Base-by-base conservation (phyloP, 495 filamentous ascomycete species). In the Daldinia loculata region DNA sequence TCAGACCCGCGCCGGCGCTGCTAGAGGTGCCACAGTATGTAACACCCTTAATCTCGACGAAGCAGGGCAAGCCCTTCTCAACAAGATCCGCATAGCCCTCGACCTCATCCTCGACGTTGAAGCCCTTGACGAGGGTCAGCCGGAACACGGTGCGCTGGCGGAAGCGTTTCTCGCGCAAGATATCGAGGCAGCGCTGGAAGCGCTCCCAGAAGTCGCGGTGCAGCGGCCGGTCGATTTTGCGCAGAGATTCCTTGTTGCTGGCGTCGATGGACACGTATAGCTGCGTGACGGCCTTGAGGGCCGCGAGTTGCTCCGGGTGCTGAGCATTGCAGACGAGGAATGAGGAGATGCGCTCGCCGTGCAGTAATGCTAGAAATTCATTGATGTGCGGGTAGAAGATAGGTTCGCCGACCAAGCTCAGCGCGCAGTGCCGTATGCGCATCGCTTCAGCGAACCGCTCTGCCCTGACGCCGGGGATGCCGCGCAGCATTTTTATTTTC, bases 301-400 rank as follows among this genome's bases (percentile, higher is more conserved):
- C 85, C 11, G 91, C 92, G 26, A 98, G 88, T 75, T 98, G 92
- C 38, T 94, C 93, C 11, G 95, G 94, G 78, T 98, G 95, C 75
- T 98, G 95, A n/a, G 95, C 95, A 78, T 98, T 98, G 83, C 95
- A 98, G 56, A 98, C 95, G 0, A 98, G 85, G 84, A 98, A 98
- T 51, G 90, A 95, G 15, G 92, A 96, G 72, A 98, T 97, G 76
- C 87, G 91, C 76, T 95, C 92, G 19, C 74, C 80, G 80, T 98
- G 95, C 64, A 98, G 83, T 81, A 97, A 82, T 43, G 84, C 85
- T 1, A 95, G 78, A 75, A 98, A 94, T 68, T 91, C 90, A 79
- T 98, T 98, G 82, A 98, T 98, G 78, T 95, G 90, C 22, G 95
- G 95, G 78, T 98, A 98, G 85, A 98, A 98, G 70, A 98, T 97